Conservation (phyloP, 352 stramenopile species). For the Chrysophaeum taylorii region DNA sequence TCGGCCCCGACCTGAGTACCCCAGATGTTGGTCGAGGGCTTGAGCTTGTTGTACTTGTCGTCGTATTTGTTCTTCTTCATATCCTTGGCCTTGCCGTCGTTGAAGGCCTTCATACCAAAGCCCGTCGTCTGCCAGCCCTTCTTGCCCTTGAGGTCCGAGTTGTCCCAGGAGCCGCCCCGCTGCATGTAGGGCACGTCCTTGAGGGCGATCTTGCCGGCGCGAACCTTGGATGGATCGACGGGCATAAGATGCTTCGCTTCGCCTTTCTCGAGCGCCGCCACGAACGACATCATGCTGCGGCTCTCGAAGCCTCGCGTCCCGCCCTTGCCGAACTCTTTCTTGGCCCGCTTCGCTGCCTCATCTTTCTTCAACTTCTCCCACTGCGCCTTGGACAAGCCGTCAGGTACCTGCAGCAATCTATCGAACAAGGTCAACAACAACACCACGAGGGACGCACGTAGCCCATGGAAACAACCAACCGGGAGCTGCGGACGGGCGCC, state of each 20-base stretch:
- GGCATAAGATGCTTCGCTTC: neutral
- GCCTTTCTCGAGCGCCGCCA: neutral
- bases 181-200: constrained; percentile 14
- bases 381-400: neutral
- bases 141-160: constrained; percentile 10
- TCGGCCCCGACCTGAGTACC: neutral
- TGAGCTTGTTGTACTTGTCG: neutral
- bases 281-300: neutral
- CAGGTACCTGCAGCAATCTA: neutral
- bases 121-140: constrained; percentile 8
- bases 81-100: neutral
- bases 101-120: constrained; percentile 8
- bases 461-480: neutral
- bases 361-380: constrained; percentile 2
- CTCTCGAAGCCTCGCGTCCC: constrained; percentile 2
- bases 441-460: neutral
- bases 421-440: no score
- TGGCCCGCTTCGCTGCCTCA: neutral
- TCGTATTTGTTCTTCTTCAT: neutral
- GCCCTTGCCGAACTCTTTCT: constrained; percentile 6
- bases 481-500: neutral
- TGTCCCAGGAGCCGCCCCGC: constrained; percentile 9
- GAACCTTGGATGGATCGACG: neutral
- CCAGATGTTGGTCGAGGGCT: neutral
- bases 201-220: neutral